Evolutionary conservation across 2,329 filamentous ascomycete species (phyloP).

Genomic region (Byssothecium circinans): DNA sequence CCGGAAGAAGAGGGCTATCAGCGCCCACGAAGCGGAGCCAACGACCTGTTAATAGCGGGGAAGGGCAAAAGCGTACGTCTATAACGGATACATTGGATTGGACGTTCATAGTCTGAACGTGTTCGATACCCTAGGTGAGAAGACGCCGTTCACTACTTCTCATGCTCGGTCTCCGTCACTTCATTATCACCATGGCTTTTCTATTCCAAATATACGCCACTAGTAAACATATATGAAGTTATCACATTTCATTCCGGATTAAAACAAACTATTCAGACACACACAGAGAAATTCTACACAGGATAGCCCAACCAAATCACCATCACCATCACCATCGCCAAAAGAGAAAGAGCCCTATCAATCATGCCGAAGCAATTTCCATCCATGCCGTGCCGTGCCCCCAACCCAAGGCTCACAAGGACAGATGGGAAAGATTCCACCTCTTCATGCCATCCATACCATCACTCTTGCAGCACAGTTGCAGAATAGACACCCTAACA

Average conservation of each 20-base stretch:
- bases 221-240: constrained; percentile 13
- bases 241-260: constrained; percentile 27
- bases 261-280: constrained; percentile 37
- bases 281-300: constrained; percentile 12
- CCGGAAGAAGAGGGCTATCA: no score
- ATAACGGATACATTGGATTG: no score
- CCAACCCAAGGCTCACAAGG: no score
- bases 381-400: no score
- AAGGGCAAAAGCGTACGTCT: no score
- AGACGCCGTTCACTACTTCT: no score
- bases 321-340: constrained; percentile 2
- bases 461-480: background rate
- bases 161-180: no score
- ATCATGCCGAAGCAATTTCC: constrained; percentile 33
- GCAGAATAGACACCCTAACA: background rate
- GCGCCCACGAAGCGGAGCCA: no score
- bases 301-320: background rate
- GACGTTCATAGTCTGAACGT: no score
- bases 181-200: background rate
- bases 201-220: background rate
- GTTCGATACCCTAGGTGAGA: no score
- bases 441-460: background rate
- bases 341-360: constrained; percentile 12
- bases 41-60: no score
- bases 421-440: background rate